A percentile compares a stretch with the other conserved stretches of the same genome.
Conservation (phyloP, 2,329 filamentous ascomycete genomes). For the Didymosphaeria variabile region DNA sequence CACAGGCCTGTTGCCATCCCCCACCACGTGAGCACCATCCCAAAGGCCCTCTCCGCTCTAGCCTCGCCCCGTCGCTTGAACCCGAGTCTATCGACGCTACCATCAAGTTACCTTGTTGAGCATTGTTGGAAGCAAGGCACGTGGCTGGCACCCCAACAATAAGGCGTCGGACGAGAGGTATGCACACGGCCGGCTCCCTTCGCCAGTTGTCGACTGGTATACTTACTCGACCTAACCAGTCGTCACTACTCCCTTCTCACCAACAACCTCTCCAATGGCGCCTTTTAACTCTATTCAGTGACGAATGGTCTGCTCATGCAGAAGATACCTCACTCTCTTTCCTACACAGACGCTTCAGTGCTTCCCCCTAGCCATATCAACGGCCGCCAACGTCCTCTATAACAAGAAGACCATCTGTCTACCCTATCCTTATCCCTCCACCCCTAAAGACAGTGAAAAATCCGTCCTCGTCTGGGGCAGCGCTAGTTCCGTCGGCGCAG, state of each 20-base stretch:
- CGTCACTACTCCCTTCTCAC: too few species aligned
- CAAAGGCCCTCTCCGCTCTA: not conserved
- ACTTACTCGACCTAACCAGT: too few species aligned
- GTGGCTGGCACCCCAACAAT: not conserved
- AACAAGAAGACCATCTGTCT: conserved; percentile 51
- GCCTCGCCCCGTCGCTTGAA: not conserved
- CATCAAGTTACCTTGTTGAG: not conserved
- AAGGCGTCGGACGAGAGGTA: not conserved
- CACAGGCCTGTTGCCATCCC: not conserved
- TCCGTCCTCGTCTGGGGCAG: conserved; percentile 63
- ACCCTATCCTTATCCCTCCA: conserved; percentile 46
- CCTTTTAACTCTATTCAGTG: too few species aligned
- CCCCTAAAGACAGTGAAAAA: conserved; percentile 41
- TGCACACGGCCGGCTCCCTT: conserved; percentile 2
- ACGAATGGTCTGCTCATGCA: conserved; percentile 26
- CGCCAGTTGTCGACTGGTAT: too few species aligned
- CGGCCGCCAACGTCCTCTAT: conserved; percentile 56
- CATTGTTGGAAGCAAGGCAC: not conserved
- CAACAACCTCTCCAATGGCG: too few species aligned
- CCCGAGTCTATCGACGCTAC: not conserved
- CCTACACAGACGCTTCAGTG: conserved; percentile 52
- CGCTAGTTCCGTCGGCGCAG: conserved; percentile 53
- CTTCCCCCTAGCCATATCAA: conserved; percentile 57
- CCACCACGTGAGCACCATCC: not conserved
- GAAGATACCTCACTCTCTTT: conserved; percentile 51